phyloP scores from a whole-genome alignment of 106 monocot genomes.

The Dendrobium nobile region DNA sequence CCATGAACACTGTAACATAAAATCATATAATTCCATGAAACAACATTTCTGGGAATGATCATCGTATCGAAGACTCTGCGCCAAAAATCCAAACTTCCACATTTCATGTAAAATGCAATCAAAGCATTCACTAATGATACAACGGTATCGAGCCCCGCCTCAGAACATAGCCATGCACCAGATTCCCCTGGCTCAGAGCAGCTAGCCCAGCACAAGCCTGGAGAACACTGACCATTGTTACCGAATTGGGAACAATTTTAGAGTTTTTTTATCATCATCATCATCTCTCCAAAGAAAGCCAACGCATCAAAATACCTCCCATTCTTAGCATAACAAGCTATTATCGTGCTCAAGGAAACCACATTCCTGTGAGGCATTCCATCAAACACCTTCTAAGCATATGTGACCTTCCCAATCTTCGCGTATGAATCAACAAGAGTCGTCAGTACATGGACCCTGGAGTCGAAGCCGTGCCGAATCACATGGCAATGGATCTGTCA shows the following conservation, averaged over 20 bases:
- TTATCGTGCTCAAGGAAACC: constrained; percentile 89
- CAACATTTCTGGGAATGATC: constrained; percentile 38
- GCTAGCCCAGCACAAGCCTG: constrained; percentile 70
- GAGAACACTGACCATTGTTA: constrained; percentile 73
- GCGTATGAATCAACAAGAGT: constrained; percentile 74
- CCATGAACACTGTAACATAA: constrained; percentile 51
- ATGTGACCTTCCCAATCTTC: constrained; percentile 41
- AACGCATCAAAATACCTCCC: constrained; percentile 54
- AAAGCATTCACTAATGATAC: constrained; percentile 55
- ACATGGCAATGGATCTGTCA: constrained; percentile 49
- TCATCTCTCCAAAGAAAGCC: constrained; percentile 59
- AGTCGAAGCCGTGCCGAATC: constrained; percentile 29
- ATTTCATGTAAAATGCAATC: constrained; percentile 60
- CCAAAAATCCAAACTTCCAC: constrained; percentile 37
- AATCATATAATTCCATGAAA: constrained; percentile 73
- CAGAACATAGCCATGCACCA: constrained; percentile 60
- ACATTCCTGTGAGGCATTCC: constrained; percentile 50
- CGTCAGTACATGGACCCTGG: constrained; percentile 53
- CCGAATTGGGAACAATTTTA: constrained; percentile 45
- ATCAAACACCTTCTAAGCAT: constrained; percentile 51
- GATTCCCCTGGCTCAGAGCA: constrained; percentile 51
- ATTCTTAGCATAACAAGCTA: constrained; percentile 66
- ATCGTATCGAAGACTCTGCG: constrained; percentile 27
- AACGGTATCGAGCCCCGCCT: constrained; percentile 43
- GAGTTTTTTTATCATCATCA: constrained; percentile 12